Evolutionary conservation across 2,329 filamentous ascomycete species (phyloP), one percentile per base, ranked within the genome.

Genomic region (Orbilia javanica): DNA sequence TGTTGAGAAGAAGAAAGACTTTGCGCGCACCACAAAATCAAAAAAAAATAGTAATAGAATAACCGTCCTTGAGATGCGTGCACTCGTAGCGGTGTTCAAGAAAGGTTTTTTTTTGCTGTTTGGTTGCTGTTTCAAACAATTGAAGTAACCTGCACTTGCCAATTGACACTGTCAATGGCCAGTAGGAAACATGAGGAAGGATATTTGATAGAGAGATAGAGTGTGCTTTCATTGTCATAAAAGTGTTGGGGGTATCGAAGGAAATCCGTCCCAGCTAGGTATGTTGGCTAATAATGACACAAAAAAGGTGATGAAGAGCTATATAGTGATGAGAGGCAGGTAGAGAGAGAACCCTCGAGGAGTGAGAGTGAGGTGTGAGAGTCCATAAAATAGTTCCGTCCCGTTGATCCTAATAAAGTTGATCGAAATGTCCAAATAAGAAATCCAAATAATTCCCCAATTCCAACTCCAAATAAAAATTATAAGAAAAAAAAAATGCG

Each of bases 201-300:
- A 18, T 39, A 39, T 39, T 15, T 39, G 36, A 42, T 39, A 11
- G 31, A 53, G 22, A 53, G 55, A 57, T 34, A 60, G 34, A 60
- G 34, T 25, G 55, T 34, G 55, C 20, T 60, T 76, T 68, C 65
- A 70, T 77, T 77, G 73, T 77, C 73, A 77, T 77, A 46, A 76
- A 66, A 15, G 48, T 50, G 36, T 42, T n/a, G 20, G 42, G 63
- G 62, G 65, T 77, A 64, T 73, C 62, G 62, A 73, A 60, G 34
- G 44, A 20, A 60, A 27, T 62, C 34, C 52, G 53, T 77, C 60
- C 55, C 73, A 25, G 48, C 22, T 50, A 60, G 31, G 22, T 44
- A 70, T 66, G 72, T 71, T 77, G 73, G 60, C 73, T 77, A 77
- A 65, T 65, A 69, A 76, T 76, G 60, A 71, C 73, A 77, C 69